Conservation (phyloP, 176 grass and related monocot species). For the Typha latifolia region DNA sequence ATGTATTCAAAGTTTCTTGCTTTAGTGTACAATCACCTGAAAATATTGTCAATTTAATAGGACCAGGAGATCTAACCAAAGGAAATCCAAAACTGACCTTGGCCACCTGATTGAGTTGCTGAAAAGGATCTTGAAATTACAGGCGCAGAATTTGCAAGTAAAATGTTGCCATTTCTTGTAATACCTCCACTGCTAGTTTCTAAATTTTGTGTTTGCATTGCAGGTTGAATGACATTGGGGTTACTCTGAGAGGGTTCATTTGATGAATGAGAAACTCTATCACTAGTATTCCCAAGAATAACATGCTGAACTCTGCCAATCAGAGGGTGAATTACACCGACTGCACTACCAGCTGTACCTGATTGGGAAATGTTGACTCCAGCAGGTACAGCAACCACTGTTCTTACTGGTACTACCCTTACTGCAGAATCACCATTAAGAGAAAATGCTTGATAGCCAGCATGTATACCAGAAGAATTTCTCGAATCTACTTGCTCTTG, state of each 20-base stretch:
- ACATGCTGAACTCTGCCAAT: slow-evolving; percentile 63
- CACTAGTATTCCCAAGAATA: slow-evolving; percentile 33
- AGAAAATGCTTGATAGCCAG: slow-evolving; percentile 36
- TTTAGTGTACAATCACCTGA: too few relatives aligned
- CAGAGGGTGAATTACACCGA: slow-evolving; percentile 46
- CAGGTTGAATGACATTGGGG: slow-evolving; percentile 37
- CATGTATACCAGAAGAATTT: slow-evolving; percentile 39
- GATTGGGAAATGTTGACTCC: slow-evolving; percentile 32
- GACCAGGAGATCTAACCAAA: neutral
- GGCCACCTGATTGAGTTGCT: slow-evolving; percentile 9
- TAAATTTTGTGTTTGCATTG: slow-evolving; percentile 29
- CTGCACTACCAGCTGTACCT: slow-evolving; percentile 38
- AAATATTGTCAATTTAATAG: too few relatives aligned
- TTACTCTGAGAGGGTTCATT: slow-evolving; percentile 29
- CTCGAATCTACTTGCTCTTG: slow-evolving; percentile 37
- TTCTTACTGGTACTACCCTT: slow-evolving; percentile 66
- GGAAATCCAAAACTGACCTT: slow-evolving; percentile 1
- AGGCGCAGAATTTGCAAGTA: neutral
- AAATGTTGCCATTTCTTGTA: neutral
- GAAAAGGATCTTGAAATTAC: slow-evolving; percentile 3
- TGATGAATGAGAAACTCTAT: slow-evolving; percentile 31
- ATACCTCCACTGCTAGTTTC: slow-evolving; percentile 1
- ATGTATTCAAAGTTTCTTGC: too few relatives aligned
- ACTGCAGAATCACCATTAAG: slow-evolving; percentile 66
- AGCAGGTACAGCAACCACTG: slow-evolving; percentile 68